A percentile compares a stretch with the other conserved stretches of the same genome.
phyloP scores from a whole-genome alignment of 768 basidiomycete genomes.

The Hysterangium stoloniferum region DNA sequence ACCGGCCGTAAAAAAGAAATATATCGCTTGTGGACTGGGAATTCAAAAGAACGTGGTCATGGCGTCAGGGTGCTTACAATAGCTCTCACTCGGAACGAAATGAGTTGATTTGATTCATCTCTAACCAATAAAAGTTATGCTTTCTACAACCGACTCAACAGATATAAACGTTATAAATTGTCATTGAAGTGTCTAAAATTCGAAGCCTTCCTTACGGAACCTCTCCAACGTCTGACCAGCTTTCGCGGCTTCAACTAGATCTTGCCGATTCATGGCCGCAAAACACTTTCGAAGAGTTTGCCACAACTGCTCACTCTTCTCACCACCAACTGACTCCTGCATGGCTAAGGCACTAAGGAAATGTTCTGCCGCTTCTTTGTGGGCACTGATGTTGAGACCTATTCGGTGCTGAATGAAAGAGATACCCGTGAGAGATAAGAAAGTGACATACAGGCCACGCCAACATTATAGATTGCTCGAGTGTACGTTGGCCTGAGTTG shows the following conservation, averaged over 20 bases:
- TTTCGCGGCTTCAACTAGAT: constrained; percentile 72
- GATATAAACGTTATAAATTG: too few species aligned
- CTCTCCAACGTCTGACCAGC: constrained; percentile 54
- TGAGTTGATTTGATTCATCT: too few species aligned
- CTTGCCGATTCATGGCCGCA: constrained; percentile 72
- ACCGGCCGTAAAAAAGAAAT: constrained; percentile 39
- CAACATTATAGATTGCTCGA: constrained; percentile 95
- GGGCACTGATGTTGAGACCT: constrained; percentile 95
- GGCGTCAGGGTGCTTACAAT: constrained; percentile 11
- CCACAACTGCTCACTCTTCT: constrained; percentile 84
- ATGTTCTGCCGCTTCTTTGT: constrained; percentile 90
- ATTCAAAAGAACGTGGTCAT: constrained; percentile 26
- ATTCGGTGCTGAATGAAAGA: too few species aligned
- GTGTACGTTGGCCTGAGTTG: constrained; percentile 92
- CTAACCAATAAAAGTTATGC: too few species aligned
- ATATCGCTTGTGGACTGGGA: constrained; percentile 29
- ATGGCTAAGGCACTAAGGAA: constrained; percentile 67
- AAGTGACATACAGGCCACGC: constrained; percentile 81
- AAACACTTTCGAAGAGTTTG: constrained; percentile 79
- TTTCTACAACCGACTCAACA: too few species aligned
- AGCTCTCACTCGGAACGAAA: too few species aligned
- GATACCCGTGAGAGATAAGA: neutral
- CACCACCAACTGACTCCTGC: constrained; percentile 60
- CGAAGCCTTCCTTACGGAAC: constrained; percentile 83
- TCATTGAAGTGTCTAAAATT: constrained; percentile 48